These are phyloP conservation scores for Akanthomyces dipterigenus DNA, from an alignment of 2,329 filamentous ascomycete species.

Conservation along the genomic window DNA sequence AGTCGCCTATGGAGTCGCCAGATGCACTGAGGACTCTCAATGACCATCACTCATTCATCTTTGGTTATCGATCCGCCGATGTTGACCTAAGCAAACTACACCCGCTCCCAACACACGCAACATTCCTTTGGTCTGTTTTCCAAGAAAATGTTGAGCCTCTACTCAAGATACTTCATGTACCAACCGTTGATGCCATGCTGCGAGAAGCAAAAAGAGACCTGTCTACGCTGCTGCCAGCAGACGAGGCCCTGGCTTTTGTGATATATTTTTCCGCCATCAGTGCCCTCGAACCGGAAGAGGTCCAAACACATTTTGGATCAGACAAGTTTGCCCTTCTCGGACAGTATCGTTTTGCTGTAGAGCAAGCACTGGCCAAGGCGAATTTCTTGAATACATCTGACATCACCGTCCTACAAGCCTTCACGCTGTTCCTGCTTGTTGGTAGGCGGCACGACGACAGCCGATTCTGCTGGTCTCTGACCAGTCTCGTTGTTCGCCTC, in stretches of 20 bases:
- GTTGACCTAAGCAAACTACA: conserved; percentile 60
- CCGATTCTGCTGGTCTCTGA: conserved; percentile 54
- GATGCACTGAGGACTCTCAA: conserved; percentile 24
- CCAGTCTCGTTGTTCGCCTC: conserved; percentile 50
- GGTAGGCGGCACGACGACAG: conserved; percentile 41
- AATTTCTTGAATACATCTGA: conserved; percentile 53
- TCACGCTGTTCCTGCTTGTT: conserved; percentile 48
- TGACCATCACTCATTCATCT: conserved; percentile 65
- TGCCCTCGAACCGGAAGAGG: conserved; percentile 53
- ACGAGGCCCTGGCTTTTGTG: conserved; percentile 59
- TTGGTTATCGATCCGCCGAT: conserved; percentile 65
- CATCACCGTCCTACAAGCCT: conserved; percentile 50
- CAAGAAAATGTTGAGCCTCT: conserved; percentile 69
- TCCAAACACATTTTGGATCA: conserved; percentile 34
- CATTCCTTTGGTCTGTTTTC: conserved; percentile 63
- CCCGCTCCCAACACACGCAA: conserved; percentile 58
- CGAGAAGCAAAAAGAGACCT: conserved; percentile 54
- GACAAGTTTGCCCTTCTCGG: conserved; percentile 37
- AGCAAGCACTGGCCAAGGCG: conserved; percentile 51
- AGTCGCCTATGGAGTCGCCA: conserved; percentile 39
- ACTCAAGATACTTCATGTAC: conserved; percentile 64
- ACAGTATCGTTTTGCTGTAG: conserved; percentile 46
- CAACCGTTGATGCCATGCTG: conserved; percentile 56
- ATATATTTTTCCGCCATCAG: conserved; percentile 53
- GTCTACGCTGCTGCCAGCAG: conserved; percentile 46